A percentile compares a stretch with the other conserved stretches of the same genome.
These are phyloP conservation scores for Chytriomyces hyalinus DNA, from an alignment of 192 early-diverging fungal genomes.

Conservation along the genomic window DNA sequence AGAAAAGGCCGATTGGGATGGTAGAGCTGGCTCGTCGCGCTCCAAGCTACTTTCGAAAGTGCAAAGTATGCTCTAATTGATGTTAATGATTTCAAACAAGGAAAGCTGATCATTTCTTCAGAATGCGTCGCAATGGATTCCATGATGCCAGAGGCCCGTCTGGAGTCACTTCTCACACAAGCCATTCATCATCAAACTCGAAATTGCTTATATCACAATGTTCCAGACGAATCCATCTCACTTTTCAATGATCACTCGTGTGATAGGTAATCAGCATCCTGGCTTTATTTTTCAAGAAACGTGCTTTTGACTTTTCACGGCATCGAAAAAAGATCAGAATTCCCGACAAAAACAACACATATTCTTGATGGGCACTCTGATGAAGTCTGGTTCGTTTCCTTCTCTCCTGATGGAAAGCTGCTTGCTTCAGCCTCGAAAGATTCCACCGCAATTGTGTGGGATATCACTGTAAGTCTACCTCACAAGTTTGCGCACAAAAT, in stretches of 20 bases:
- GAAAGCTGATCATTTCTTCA: constrained; percentile 50
- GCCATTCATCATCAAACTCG: constrained; percentile 73
- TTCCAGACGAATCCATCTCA: constrained; percentile 58
- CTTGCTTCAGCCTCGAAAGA: constrained; percentile 94
- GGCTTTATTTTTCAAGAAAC: too few relatives aligned
- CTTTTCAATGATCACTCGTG: constrained; percentile 78
- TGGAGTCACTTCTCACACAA: constrained; percentile 83
- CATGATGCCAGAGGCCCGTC: constrained; percentile 88
- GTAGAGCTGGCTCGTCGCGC: constrained; percentile 73
- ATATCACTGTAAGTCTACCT: constrained; percentile 56
- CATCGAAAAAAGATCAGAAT: constrained; percentile 22
- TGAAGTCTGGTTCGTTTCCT: constrained; percentile 96
- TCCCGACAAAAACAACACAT: constrained; percentile 59
- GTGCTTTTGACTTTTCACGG: not conserved
- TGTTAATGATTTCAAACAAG: constrained; percentile 27
- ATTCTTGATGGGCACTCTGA: constrained; percentile 80
- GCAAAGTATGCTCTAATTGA: constrained; percentile 61
- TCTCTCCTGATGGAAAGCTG: constrained; percentile 85
- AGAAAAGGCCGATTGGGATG: constrained; percentile 78
- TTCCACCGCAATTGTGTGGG: constrained; percentile 88
- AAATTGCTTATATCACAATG: constrained; percentile 86
- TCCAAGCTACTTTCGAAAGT: constrained; percentile 62
- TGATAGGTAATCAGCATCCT: constrained; percentile 57
- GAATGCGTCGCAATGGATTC: constrained; percentile 75
- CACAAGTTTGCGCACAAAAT: constrained; percentile 16